These are phyloP conservation scores for Coniochaeta sp. DNA, from an alignment of 2,329 filamentous ascomycete genomes.

Conservation along the genomic window DNA sequence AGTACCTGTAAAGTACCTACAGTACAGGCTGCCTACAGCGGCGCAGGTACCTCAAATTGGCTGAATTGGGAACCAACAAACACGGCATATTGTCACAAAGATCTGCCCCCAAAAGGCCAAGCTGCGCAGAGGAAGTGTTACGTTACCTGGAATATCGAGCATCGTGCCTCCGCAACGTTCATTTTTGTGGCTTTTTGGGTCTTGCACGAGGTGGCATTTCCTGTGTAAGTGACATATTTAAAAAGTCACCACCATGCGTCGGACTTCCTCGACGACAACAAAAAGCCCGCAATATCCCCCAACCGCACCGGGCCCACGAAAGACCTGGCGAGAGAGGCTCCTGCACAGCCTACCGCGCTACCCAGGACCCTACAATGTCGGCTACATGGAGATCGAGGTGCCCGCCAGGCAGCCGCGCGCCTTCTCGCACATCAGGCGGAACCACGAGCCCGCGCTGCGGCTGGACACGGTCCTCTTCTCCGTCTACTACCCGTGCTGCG, in stretches of 20 bases:
- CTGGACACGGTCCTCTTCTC: conserved; percentile 54
- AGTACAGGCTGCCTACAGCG: too few species aligned
- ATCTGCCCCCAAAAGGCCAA: background rate
- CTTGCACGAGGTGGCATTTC: background rate
- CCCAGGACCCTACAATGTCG: conserved; percentile 59
- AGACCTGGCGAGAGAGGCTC: conserved; percentile 27
- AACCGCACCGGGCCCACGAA: conserved; percentile 19
- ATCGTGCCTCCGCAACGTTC: background rate
- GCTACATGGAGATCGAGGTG: conserved; percentile 60
- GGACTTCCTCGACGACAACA: background rate
- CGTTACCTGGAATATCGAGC: background rate
- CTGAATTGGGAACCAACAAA: background rate
- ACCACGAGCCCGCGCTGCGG: conserved; percentile 30
- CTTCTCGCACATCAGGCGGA: conserved; percentile 31
- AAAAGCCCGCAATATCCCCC: background rate
- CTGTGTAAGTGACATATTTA: background rate
- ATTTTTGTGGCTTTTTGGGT: background rate
- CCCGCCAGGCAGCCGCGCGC: conserved; percentile 36
- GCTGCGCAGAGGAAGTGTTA: background rate
- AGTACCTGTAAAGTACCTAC: too few species aligned
- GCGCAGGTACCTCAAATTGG: background rate
- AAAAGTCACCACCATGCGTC: background rate
- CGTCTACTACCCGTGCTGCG: conserved; percentile 59
- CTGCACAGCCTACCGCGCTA: conserved; percentile 49
- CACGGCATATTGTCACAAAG: background rate